Percentiles rank a stretch among this genome's conserved stretches.
phyloP scores from a whole-genome alignment of 129 eudicot species.

The Ambrosia trifida region DNA sequence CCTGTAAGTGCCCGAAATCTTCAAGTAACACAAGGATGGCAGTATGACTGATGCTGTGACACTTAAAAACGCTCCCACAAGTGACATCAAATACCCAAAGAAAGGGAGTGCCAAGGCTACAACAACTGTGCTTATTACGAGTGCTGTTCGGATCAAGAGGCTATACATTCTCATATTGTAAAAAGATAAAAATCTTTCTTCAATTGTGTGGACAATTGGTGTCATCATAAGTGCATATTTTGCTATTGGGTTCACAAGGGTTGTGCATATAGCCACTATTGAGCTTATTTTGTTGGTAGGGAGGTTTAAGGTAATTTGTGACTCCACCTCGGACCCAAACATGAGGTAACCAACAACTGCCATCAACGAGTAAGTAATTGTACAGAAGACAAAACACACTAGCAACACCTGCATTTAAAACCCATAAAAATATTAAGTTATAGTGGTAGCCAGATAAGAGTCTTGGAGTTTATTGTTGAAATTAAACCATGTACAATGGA shows the following conservation, averaged over 20 bases:
- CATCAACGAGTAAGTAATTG: conserved; percentile 72
- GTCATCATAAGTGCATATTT: conserved; percentile 87
- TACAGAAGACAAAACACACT: conserved; percentile 70
- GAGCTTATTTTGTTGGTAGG: conserved; percentile 71
- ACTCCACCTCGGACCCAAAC: conserved; percentile 67
- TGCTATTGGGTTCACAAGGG: conserved; percentile 82
- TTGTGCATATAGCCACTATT: conserved; percentile 76
- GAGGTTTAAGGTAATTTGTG: conserved; percentile 84
- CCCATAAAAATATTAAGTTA: neutral
- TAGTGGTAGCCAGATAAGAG: neutral
- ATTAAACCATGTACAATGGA: neutral
- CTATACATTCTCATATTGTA: conserved; percentile 41
- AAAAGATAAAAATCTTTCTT: conserved; percentile 42
- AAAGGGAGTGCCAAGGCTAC: conserved; percentile 78
- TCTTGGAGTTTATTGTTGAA: neutral
- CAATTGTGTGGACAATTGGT: conserved; percentile 61
- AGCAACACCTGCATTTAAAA: conserved; percentile 64
- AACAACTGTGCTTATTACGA: conserved; percentile 66
- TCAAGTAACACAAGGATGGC: conserved; percentile 83
- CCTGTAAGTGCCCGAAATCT: conserved; percentile 56
- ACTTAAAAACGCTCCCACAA: conserved; percentile 92
- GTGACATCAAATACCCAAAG: conserved; percentile 73
- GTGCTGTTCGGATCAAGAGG: conserved; percentile 48
- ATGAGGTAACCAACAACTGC: conserved; percentile 81
- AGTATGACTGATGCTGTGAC: conserved; percentile 67